Evolutionary conservation across 306 rosid species (phyloP).

Genomic region (Clitoria ternatea): DNA sequence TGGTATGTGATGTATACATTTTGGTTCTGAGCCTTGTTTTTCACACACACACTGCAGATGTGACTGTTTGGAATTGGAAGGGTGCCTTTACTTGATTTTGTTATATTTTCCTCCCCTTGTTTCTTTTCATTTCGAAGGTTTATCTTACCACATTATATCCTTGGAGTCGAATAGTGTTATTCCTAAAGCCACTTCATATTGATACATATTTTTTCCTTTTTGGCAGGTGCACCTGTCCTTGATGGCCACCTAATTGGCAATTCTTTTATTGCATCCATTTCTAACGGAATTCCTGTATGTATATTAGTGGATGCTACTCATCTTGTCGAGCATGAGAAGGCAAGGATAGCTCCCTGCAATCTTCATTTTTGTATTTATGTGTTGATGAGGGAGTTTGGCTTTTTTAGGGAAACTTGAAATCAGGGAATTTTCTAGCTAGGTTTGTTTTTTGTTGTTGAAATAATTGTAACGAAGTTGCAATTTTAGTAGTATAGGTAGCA

Average conservation of each 20-base stretch:
- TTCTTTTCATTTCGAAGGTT: not conserved
- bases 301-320: slow-evolving; percentile 42
- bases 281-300: slow-evolving; percentile 38
- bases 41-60: not conserved
- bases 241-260: slow-evolving; percentile 21
- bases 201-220: slow-evolving; percentile 13
- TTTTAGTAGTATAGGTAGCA: slow-evolving; percentile 19
- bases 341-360: slow-evolving; percentile 24
- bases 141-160: not conserved
- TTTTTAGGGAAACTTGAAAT: slow-evolving; percentile 12
- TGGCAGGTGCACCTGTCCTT: slow-evolving; percentile 34
- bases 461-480: slow-evolving; percentile 34
- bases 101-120: not conserved
- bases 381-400: slow-evolving; percentile 11
- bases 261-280: slow-evolving; percentile 23
- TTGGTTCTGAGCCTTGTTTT: not conserved
- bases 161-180: too few relatives aligned
- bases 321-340: slow-evolving; percentile 32
- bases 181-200: not conserved
- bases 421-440: slow-evolving; percentile 18
- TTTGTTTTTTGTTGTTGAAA: slow-evolving; percentile 30
- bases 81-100: not conserved
- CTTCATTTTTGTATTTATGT: slow-evolving; percentile 26
- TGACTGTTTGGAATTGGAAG: not conserved
- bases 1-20: not conserved